Percentiles rank a stretch among this genome's conserved stretches.
Conservation (phyloP, 345 rosid genomes). For the Barbarea vulgaris region DNA sequence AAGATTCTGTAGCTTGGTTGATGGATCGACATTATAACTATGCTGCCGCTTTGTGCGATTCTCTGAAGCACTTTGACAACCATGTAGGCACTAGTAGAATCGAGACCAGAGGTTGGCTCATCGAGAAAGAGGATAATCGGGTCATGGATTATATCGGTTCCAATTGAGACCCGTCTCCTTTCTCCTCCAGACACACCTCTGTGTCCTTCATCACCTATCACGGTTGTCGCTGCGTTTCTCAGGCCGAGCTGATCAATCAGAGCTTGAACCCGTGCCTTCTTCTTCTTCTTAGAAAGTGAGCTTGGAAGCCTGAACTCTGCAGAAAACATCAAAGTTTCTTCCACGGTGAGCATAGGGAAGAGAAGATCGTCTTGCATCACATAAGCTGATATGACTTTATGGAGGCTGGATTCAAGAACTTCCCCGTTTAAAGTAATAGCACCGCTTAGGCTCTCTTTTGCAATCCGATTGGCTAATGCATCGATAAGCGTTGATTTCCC, state of each 20-base stretch:
- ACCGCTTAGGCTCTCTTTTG: constrained; percentile 75
- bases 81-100: constrained; percentile 92
- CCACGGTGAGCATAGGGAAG: constrained; percentile 90
- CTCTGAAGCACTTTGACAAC: constrained; percentile 89
- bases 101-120: constrained; percentile 94
- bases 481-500: constrained; percentile 93
- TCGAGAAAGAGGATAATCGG: constrained; percentile 85
- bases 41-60: constrained; percentile 84
- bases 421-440: constrained; percentile 72
- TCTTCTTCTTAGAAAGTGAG: constrained; percentile 65
- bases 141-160: constrained; percentile 76
- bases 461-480: constrained; percentile 80
- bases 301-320: constrained; percentile 96
- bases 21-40: constrained; percentile 89
- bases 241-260: constrained; percentile 81
- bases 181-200: constrained; percentile 95
- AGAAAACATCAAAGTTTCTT: constrained; percentile 88
- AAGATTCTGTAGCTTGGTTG: constrained; percentile 93
- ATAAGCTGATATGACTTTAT: constrained; percentile 88
- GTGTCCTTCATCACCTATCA: constrained; percentile 93
- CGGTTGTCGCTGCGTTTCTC: constrained; percentile 72
- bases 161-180: constrained; percentile 83
- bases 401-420: constrained; percentile 62
- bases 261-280: constrained; percentile 77
- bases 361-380: constrained; percentile 96